Base-by-base conservation (phyloP, 352 stramenopile species). In the Globisporangium emineosum region DNA sequence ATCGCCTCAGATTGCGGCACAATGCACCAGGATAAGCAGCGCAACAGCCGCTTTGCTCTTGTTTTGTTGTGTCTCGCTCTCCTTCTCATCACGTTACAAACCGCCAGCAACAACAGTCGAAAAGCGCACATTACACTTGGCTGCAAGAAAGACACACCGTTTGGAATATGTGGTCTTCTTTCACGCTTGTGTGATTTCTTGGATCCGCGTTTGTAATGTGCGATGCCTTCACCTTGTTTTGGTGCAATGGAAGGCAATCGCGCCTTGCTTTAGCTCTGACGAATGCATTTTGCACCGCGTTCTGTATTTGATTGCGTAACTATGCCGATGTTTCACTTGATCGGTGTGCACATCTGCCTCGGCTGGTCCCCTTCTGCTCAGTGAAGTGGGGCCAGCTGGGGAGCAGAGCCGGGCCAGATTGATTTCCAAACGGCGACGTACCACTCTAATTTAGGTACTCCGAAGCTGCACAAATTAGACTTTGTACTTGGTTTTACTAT, bases 281-380 rank as follows among this genome's bases (percentile, higher is more conserved):
- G 9, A n/a, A n/a, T 1, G 37, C 15, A 15, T 45, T 45, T 45
- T 45, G 40, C 47, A 53, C 47, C 21, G 51, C 9, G 27, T 57
- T 57, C 7, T 57, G n/a, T 5, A 17, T 6, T 6, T n/a, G 8
- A 60, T 50, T 49, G 15, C 33, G 33, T 25, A 19, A 0, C 21
- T 27, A 29, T 12, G 12, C 25, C 27, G 10, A 12, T 19, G 57
- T 62, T 45, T 62, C 57, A 62, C 29, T 52, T 62, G 57, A 62
- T 62, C 45, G 42, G 57, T 62, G 57, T 62, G 57, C 42, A 33
- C 57, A 54, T 62, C 57, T 53, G 37, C 30, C 25, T 45, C 17
- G 25, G 40, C 57, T 55, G 57, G 55, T 43, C 42, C 57, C 12
- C 12, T 43, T 40, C 29, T 40, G 15, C 30, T 47, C 37, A 35